Base-by-base conservation (phyloP, 768 basidiomycete genomes). In the Naganishia randhawae region DNA sequence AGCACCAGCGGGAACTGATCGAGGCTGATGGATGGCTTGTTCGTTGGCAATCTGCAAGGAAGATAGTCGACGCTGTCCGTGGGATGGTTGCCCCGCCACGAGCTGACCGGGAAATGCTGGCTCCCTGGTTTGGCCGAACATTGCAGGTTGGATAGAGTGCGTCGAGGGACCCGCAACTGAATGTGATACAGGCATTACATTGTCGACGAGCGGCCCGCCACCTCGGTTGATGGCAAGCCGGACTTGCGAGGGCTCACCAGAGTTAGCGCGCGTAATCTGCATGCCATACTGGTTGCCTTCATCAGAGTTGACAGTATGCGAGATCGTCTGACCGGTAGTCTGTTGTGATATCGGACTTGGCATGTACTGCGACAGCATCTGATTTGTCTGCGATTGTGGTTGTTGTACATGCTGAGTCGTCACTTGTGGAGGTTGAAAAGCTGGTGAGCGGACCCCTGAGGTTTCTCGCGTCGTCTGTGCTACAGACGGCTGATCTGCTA, bases 101-200 rank as follows among this genome's bases (percentile, higher is more conserved):
- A 25, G n/a, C 27, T 16, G n/a, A 50, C 7, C 27, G 9, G n/a
- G 27, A 8, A 7, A 17, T 14, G 29, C 32, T 9, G 54, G 32
- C 54, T 32, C 16, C 54, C 54, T 35, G 19, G 33, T 35, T 19
- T 32, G 33, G 33, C 33, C n/a, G 33, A 35, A 55, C 11, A 8
- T 22, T 50, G 50, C 50, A n/a, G 50, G 50, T 19, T 16, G 50
- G 50, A n/a, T 50, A 50, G 50, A n/a, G n/a, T n/a, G n/a, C n/a
- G n/a, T n/a, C n/a, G n/a, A n/a, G n/a, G n/a, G n/a, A n/a, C n/a
- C 16, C 1, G 45, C n/a, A 48, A 22, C 45, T 48, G 45, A 3
- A n/a, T 48, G 45, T 7, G 45, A 7, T 3, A 48, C 11, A n/a
- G 19, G 45, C 19, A 11, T 22, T 22, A 22, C 7, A 11, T 22